phyloP scores from a whole-genome alignment of 257 asterid genomes.

The Nemophila menziesii region DNA sequence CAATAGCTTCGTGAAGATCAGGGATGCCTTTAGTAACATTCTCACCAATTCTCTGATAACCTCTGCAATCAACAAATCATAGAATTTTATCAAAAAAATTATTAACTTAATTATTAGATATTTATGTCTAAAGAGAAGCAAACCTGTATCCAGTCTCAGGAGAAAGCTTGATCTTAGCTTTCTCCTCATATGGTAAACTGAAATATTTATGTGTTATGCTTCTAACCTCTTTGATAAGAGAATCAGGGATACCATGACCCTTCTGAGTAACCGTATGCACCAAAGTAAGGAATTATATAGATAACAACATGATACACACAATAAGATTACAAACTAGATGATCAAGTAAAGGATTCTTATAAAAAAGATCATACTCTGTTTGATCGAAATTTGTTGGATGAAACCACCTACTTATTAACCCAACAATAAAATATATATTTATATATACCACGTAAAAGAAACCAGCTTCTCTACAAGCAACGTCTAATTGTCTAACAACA shows the following conservation, averaged over 20 bases:
- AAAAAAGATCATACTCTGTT: no score
- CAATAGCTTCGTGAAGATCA: conserved; percentile 94
- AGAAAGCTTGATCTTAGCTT: conserved; percentile 67
- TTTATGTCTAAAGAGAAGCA: neutral
- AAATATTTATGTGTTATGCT: conserved; percentile 43
- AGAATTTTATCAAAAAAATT: neutral
- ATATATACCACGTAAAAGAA: conserved; percentile 63
- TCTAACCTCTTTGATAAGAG: conserved; percentile 51
- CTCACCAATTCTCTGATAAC: conserved; percentile 69
- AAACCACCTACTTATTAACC: no score
- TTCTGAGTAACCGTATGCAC: conserved; percentile 33
- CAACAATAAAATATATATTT: no score
- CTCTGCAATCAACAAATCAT: conserved; percentile 36
- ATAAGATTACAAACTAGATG: no score
- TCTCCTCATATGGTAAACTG: conserved; percentile 66
- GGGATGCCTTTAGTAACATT: conserved; percentile 75
- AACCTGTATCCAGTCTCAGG: conserved; percentile 78
- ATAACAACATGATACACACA: neutral
- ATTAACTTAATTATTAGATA: neutral
- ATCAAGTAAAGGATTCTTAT: no score
- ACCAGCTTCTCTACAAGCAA: conserved; percentile 79
- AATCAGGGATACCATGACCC: conserved; percentile 80
- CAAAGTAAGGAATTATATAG: conserved; percentile 4
- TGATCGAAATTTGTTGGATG: no score
- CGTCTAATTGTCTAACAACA: conserved; percentile 56